Percentiles rank a stretch among this genome's conserved stretches.
phyloP scores from a whole-genome alignment of 2,329 filamentous ascomycete species.

The Proliferodiscus dingleyae region DNA sequence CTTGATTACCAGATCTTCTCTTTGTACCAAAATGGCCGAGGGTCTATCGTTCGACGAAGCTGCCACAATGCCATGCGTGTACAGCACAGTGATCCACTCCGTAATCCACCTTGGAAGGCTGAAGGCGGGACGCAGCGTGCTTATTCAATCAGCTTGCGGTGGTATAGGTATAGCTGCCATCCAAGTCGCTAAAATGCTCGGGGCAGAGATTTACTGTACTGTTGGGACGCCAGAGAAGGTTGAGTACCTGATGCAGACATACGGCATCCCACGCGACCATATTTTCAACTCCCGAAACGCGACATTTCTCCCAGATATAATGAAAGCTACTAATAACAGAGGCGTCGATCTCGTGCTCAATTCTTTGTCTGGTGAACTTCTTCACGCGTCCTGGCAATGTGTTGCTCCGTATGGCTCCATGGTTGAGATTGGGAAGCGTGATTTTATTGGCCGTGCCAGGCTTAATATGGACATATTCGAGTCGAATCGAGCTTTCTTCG shows the following conservation, averaged over 20 bases:
- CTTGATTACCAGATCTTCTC: neutral
- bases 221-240: constrained; percentile 9
- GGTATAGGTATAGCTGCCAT: constrained; percentile 32
- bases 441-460: constrained; percentile 19
- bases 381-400: constrained; percentile 29
- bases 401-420: constrained; percentile 34
- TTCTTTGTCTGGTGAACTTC: constrained; percentile 12
- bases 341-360: constrained; percentile 25
- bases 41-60: constrained; percentile 15
- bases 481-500: constrained; percentile 23
- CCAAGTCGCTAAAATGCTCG: constrained; percentile 25
- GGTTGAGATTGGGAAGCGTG: constrained; percentile 35
- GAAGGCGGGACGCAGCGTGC: constrained; percentile 19
- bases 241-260: constrained; percentile 6
- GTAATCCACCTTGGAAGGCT: constrained; percentile 13
- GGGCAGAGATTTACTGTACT: constrained; percentile 25
- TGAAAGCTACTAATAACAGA: constrained; percentile 13
- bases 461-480: constrained; percentile 27
- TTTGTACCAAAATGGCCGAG: constrained; percentile 19
- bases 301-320: constrained; percentile 20
- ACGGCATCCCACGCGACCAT: neutral
- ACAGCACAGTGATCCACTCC: constrained; percentile 15
- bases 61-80: constrained; percentile 15
- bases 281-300: neutral
- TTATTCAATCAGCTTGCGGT: constrained; percentile 30